Evolutionary conservation across 2,329 filamentous ascomycete genomes (phyloP), one percentile per base, ranked within the genome.

Genomic region (Arthroderma sp.): DNA sequence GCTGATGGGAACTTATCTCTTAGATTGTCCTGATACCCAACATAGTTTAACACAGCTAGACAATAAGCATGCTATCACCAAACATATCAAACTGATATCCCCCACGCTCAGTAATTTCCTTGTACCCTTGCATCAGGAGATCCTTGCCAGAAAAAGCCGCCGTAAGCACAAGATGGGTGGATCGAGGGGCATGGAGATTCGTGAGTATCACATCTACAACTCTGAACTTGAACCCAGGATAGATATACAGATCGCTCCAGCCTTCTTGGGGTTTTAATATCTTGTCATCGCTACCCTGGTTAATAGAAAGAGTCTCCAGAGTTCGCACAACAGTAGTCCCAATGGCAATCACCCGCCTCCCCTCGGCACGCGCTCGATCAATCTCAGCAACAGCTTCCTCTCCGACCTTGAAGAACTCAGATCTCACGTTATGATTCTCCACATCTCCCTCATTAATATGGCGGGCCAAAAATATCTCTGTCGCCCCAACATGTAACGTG

Each of bases 291-390:
- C 4, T 4, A 4, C 22, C 34, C 2, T 36, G 5, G 1, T 39
- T 39, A 2, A 22, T 6, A 6, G 37, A 3, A 5, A 39, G 11
- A 6, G 37, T 4, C 37, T 39, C 37, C 5, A 39, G 6, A 22
- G 37, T 39, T 39, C 37, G n/a, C 37, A 39, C 28, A 10, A 39
- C 37, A 22, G 37, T 39, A 22, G 37, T 39, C 5, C 37, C 37
- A 29, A 39, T 27, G 4, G 37, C 37, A 27, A 39, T 39, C 11
- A 11, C 28, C 10, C 37, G 37, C 4, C 37, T 1, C 15, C 11
- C 11, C 28, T 39, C 37, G 6, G 6, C 37, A 5, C 6, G 6
- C 10, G 37, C 37, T 27, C 28, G n/a, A 22, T 39, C 6, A 27
- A 39, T 22, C 28, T 39, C 5, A 22, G 15, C 1, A 27, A 27